Percentiles rank a stretch among this genome's conserved stretches.
These are phyloP conservation scores for Maudiozyma bulderi DNA, from an alignment of 805 yeast species.

Conservation along the genomic window DNA sequence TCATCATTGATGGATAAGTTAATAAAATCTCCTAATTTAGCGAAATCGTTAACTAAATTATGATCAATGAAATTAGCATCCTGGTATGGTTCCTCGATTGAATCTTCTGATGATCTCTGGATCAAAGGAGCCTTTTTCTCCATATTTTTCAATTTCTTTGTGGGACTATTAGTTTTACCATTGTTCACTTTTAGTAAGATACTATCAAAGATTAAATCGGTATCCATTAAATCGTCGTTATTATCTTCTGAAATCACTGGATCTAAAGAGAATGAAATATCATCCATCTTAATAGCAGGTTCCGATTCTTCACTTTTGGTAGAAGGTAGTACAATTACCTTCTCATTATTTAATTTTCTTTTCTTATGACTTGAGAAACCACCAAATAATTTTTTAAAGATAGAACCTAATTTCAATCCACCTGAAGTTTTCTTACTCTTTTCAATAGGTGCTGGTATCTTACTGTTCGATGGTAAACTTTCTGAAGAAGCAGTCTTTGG, in stretches of 20 bases:
- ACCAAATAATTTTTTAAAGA: constrained; percentile 3
- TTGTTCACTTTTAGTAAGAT: constrained; percentile 18
- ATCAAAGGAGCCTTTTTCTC: not conserved
- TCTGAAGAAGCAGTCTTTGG: not conserved
- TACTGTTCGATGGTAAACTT: not conserved
- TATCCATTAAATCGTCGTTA: constrained; percentile 20
- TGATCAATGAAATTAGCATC: constrained; percentile 10
- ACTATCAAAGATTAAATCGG: constrained; percentile 24
- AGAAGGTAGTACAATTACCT: not conserved
- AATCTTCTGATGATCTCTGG: not conserved
- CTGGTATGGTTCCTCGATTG: not conserved
- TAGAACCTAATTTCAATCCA: not conserved
- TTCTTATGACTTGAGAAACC: not conserved
- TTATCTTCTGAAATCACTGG: constrained; percentile 2
- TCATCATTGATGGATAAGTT: constrained; percentile 2
- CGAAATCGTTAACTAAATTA: constrained; percentile 15
- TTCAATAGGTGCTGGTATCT: not conserved
- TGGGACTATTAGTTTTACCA: not conserved
- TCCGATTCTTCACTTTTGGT: not conserved
- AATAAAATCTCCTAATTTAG: constrained; percentile 16
- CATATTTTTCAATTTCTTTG: not conserved
- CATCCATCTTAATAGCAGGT: not conserved
- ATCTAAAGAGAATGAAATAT: not conserved
- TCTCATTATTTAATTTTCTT: not conserved
- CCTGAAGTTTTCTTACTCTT: not conserved